Percentiles rank a stretch among this genome's conserved stretches.
Conservation (phyloP, 352 stramenopile species). For the Phytophthora idaei region DNA sequence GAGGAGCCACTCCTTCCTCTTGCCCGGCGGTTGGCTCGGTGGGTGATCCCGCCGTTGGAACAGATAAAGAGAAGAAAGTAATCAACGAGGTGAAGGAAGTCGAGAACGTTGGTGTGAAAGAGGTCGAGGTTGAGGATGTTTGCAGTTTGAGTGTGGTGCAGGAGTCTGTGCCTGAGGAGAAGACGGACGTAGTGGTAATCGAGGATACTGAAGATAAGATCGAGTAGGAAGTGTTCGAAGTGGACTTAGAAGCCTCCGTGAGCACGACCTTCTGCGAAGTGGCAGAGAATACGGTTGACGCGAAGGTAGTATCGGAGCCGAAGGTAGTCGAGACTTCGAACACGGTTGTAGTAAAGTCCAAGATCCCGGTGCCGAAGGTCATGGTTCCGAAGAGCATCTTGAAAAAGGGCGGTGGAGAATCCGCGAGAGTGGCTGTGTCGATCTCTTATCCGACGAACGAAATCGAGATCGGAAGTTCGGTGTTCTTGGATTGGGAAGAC, state of each 20-base stretch:
- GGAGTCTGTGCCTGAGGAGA: background rate
- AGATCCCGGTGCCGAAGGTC: background rate
- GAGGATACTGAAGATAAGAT: background rate
- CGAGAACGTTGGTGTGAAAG: background rate
- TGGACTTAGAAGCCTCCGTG: background rate
- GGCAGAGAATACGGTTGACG: background rate
- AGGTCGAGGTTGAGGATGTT: background rate
- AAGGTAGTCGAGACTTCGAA: background rate
- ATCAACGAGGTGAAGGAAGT: background rate
- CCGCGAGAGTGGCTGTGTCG: background rate
- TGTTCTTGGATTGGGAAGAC: background rate
- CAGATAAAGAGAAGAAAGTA: background rate
- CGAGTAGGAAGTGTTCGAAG: background rate
- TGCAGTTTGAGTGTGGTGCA: background rate
- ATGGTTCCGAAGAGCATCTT: background rate
- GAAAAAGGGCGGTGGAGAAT: background rate
- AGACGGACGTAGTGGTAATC: background rate
- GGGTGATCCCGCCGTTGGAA: background rate
- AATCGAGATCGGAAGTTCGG: background rate
- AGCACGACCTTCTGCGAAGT: background rate
- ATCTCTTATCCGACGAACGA: background rate
- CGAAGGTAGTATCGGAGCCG: background rate
- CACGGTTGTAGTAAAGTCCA: background rate
- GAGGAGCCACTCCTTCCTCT: constrained; percentile 1
- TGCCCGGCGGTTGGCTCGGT: background rate